These are phyloP conservation scores for Cruciata laevipes DNA, from an alignment of 257 asterid species.

Conservation along the genomic window DNA sequence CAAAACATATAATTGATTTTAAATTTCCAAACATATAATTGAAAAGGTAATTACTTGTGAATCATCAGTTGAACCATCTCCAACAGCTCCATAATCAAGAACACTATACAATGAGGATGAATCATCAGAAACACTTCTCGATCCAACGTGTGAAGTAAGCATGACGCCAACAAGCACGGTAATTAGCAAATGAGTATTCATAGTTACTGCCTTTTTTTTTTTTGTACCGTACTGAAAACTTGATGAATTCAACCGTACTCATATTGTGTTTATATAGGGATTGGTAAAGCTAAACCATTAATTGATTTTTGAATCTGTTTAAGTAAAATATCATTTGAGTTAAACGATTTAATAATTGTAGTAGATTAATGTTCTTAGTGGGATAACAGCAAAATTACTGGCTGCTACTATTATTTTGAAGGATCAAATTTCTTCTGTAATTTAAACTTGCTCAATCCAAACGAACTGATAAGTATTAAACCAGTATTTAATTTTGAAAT, in stretches of 20 bases:
- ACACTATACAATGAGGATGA: constrained; percentile 18
- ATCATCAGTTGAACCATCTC: constrained; percentile 27
- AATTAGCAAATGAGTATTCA: background rate
- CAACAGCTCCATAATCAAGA: constrained; percentile 35
- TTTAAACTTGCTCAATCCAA: too few relatives aligned
- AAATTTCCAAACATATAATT: too few relatives aligned
- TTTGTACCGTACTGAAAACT: too few relatives aligned
- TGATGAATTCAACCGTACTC: background rate
- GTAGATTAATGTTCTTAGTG: background rate
- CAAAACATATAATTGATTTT: too few relatives aligned
- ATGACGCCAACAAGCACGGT: background rate
- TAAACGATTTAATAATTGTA: background rate
- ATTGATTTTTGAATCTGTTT: background rate
- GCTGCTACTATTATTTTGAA: too few relatives aligned
- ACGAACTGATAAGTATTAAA: too few relatives aligned
- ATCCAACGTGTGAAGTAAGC: background rate
- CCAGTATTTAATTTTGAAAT: too few relatives aligned
- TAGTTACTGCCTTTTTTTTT: too few relatives aligned
- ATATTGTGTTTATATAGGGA: background rate
- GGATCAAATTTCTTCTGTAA: too few relatives aligned
- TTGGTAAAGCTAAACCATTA: background rate
- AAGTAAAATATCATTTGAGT: background rate
- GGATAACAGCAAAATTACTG: too few relatives aligned
- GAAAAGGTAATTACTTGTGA: constrained; percentile 17
- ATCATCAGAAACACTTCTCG: background rate